Evolutionary conservation across 495 filamentous ascomycete species (phyloP).

Genomic region (Penicillium atrosanguineum): DNA sequence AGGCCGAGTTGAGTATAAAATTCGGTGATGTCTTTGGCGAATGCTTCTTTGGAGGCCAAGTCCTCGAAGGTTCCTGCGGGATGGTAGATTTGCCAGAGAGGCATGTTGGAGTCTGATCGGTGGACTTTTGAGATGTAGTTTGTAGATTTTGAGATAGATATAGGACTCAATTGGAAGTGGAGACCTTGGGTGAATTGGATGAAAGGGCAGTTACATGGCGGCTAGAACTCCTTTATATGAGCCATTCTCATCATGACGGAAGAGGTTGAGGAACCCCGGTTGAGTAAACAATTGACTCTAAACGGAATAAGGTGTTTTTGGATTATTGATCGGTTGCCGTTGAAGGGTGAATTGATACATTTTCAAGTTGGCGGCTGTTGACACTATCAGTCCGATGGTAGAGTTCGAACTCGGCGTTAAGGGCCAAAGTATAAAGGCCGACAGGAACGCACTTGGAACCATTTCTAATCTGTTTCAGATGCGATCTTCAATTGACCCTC

Average conservation of each 20-base stretch:
- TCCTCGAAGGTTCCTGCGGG: constrained; percentile 15
- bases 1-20: constrained; percentile 24
- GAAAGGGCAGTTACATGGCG: neutral
- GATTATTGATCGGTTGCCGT: neutral
- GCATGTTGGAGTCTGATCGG: constrained; percentile 13
- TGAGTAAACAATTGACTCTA: neutral
- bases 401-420: no score
- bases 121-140: neutral
- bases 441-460: no score
- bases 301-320: neutral
- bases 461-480: no score
- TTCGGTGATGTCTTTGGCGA: constrained; percentile 25
- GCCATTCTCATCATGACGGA: neutral
- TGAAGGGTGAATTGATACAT: neutral
- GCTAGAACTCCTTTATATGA: neutral
- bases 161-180: no score
- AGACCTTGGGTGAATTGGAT: neutral
- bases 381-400: no score
- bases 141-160: neutral
- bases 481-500: no score
- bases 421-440: no score
- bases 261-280: neutral
- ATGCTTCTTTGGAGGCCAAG: constrained; percentile 10
- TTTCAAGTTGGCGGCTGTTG: no score
- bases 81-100: constrained; percentile 33